Evolutionary conservation across 2,329 filamentous ascomycete species (phyloP).

Genomic region (Ceratocystis colombiana): DNA sequence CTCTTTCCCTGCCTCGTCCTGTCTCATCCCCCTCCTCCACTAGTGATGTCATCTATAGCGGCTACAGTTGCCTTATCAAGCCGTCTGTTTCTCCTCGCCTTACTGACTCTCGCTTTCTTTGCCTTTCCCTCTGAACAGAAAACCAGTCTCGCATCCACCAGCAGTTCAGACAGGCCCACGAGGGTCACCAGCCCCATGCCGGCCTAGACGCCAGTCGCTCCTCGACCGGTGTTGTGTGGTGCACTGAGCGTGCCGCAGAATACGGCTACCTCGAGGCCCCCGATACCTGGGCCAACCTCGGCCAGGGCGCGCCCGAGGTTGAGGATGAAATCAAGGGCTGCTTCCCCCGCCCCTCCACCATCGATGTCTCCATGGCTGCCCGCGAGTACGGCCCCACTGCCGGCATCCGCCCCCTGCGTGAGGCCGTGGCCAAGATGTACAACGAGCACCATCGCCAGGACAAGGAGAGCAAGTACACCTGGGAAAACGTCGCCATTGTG

Average conservation of each 20-base stretch:
- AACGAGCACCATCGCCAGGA: slow-evolving; percentile 84
- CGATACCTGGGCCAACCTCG: slow-evolving; percentile 79
- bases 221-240: slow-evolving; percentile 92
- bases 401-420: slow-evolving; percentile 80
- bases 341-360: slow-evolving; percentile 68
- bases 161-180: slow-evolving; percentile 81
- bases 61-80: slow-evolving; percentile 12
- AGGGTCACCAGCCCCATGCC: slow-evolving; percentile 82
- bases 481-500: slow-evolving; percentile 96
- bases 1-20: too few relatives aligned
- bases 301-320: slow-evolving; percentile 87
- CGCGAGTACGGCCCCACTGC: slow-evolving; percentile 90
- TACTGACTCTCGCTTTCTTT: not conserved
- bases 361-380: slow-evolving; percentile 67
- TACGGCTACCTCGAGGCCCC: slow-evolving; percentile 80
- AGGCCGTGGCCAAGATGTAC: slow-evolving; percentile 84
- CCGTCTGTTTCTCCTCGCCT: not conserved
- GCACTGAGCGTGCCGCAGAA: slow-evolving; percentile 74
- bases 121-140: slow-evolving; percentile 43
- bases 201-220: slow-evolving; percentile 80
- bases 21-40: not conserved
- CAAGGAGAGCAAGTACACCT: slow-evolving; percentile 82
- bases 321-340: slow-evolving; percentile 86
- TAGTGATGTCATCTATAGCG: slow-evolving; percentile 11
- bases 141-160: slow-evolving; percentile 72